Evolutionary conservation across 257 asterid species (phyloP), one percentile per base, ranked within the genome.

Genomic region (Solanum virginianum): DNA sequence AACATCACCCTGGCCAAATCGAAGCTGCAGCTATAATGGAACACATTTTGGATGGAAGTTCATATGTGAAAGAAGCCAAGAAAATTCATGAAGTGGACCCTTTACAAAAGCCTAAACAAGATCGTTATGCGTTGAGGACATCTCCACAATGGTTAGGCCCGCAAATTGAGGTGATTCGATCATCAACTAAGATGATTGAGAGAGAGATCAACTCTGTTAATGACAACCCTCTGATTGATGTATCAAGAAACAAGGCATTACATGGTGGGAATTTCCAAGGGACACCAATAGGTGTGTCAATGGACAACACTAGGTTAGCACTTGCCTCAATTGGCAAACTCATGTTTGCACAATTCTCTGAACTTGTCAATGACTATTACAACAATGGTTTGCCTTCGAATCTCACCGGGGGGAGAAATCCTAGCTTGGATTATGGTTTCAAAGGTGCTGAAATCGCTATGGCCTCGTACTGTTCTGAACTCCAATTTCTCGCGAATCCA

Each of bases 131-230:
- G 12, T 87, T 87, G 14, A 72, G 89, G 13, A 87, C 89, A n/a
- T 87, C 89, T 7, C 89, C 89, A 17, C 89, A 87, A 74, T 87
- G 89, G 89, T 63, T 87, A n/a, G 89, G 89, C 36, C 89, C 89
- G 2, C 89, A 84, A 39, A 84, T 87, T 0, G 89, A 87, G 80
- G 87, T 87, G 18, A 87, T 87, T 36, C 55, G 89, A 22, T 80
- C 87, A 13, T 65, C 89, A 54, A 84, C 89, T 12, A 84, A 84
- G 70, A 84, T 85, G 85, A 84, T 84, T 32, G 89, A 87, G 66
- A 69, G 89, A 45, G 89, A 87, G 56, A 87, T 87, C 2, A 87
- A 87, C 69, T 87, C 89, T 17, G 89, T 87, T 14, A 87, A 87
- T 32, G 89, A 87, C 80, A 87, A 87, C 83, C 89, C 89, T 8